phyloP scores from a whole-genome alignment of 164 flowering plant genomes.

The Sedum album region DNA sequence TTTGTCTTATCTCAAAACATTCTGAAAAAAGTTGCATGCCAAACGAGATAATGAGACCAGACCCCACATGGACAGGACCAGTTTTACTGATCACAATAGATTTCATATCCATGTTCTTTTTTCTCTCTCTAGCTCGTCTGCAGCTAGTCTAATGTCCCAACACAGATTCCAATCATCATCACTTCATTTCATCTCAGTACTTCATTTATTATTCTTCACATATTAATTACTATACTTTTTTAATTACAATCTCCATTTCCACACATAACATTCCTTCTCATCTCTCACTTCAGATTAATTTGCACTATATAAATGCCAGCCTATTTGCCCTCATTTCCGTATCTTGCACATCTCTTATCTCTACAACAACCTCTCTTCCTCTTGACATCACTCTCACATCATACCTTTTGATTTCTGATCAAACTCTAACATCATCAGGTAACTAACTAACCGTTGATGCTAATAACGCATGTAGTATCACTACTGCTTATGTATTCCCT shows the following conservation, averaged over 20 bases:
- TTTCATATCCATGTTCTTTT: not conserved
- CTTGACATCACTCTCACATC: not conserved
- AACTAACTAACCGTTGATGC: not conserved
- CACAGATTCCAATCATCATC: constrained; percentile 2
- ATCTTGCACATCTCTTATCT: not conserved
- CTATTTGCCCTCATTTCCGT: not conserved
- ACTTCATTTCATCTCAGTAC: not conserved
- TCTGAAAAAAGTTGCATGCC: not conserved
- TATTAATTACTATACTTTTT: too few relatives aligned
- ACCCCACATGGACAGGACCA: constrained; percentile 3
- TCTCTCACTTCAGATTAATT: not conserved
- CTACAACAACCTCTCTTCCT: not conserved
- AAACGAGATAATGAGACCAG: not conserved
- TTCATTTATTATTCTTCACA: not conserved
- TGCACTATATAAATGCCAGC: not conserved
- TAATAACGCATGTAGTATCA: not conserved
- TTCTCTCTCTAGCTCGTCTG: not conserved
- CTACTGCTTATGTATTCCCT: not conserved
- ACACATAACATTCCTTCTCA: not conserved
- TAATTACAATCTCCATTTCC: not conserved
- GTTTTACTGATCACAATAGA: constrained; percentile 4
- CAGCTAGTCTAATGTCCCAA: not conserved
- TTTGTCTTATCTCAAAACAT: constrained; percentile 6
- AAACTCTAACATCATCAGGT: not conserved
- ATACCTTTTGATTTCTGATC: not conserved